phyloP scores from a whole-genome alignment of 352 stramenopile genomes.

The Globisporangium ultimum region DNA sequence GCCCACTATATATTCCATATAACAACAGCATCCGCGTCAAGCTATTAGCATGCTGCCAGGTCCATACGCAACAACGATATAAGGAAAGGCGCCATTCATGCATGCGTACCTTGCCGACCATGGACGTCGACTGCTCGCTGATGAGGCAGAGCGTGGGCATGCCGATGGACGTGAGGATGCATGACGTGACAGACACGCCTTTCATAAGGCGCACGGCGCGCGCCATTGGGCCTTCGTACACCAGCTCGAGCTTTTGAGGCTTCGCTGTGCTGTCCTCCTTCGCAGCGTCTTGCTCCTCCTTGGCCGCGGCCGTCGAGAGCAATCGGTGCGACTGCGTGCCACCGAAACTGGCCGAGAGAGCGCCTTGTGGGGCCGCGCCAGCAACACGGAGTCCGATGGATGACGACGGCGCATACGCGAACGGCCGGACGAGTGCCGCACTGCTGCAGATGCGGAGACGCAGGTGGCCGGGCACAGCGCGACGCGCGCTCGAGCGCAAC shows the following conservation, averaged over 20 bases:
- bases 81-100: not conserved
- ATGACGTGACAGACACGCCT: constrained; percentile 82
- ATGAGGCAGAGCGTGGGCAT: constrained; percentile 78
- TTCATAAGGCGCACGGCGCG: constrained; percentile 84
- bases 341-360: too few relatives aligned
- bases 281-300: constrained; percentile 5
- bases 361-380: too few relatives aligned
- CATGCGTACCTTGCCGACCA: constrained; percentile 56
- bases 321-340: too few relatives aligned
- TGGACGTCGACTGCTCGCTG: constrained; percentile 66
- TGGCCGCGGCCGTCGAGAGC: not conserved
- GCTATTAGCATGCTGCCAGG: not conserved
- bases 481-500: too few relatives aligned
- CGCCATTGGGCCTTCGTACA: constrained; percentile 72
- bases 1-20: constrained; percentile 44
- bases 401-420: too few relatives aligned
- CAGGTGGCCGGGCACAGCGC: too few relatives aligned
- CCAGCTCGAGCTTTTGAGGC: constrained; percentile 19
- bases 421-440: too few relatives aligned
- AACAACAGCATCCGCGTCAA: not conserved
- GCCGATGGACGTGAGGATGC: constrained; percentile 70
- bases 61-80: not conserved
- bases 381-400: too few relatives aligned
- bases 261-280: constrained; percentile 2
- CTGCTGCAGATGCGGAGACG: too few relatives aligned